Base-by-base conservation (phyloP, 1,284 basidiomycete species). In the Kalmanozyma brasiliensis region DNA sequence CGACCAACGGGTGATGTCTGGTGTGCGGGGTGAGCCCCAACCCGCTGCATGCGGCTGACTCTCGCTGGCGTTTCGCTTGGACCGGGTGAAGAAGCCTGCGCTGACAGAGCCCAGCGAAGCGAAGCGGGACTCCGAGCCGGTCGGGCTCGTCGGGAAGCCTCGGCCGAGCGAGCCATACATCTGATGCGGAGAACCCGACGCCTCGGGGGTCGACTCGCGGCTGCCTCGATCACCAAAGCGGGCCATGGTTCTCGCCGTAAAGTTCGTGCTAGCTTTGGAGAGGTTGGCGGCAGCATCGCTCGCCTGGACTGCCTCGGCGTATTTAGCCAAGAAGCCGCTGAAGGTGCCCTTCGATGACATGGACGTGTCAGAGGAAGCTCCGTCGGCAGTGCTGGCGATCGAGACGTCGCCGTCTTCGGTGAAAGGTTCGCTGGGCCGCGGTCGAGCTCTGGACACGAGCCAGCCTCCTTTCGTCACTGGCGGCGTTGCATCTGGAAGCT, bases 261-360 rank as follows among this genome's bases (percentile, higher is more conserved):
- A 58, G 42, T 82, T 81, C 0, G 80, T 78, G 47, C 76, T 69
- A 1, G 73, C 73, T 45, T 82, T 82, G 37, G 76, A 75, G 7
- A 82, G 35, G 32, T 64, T 77, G 17, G 80, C 80, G 2, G 75
- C 79, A 5, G 79, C 72, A 37, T 82, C 75, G 44, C 76, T 78
- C 30, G 66, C 72, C 32, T 82, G 80, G 14, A 80, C 59, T 3
- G 74, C 77, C 26, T 79, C 74, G 20, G 75, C 70, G 23, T 75
- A 77, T 24, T 67, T 60, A n/a, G 63, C 66, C 35, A 75, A 38
- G 13, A 75, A 61, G 26, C 58, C 68, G 42, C 55, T 60, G 29
- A 60, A 38, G 30, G 52, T 53, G 45, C 40, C 38, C 19, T 63
- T 64, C 33, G 61, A 70, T 6, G 61, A 36, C 2, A 61, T 70